Evolutionary conservation across 2,329 filamentous ascomycete species (phyloP).

Genomic region (Trichoderma sp.): DNA sequence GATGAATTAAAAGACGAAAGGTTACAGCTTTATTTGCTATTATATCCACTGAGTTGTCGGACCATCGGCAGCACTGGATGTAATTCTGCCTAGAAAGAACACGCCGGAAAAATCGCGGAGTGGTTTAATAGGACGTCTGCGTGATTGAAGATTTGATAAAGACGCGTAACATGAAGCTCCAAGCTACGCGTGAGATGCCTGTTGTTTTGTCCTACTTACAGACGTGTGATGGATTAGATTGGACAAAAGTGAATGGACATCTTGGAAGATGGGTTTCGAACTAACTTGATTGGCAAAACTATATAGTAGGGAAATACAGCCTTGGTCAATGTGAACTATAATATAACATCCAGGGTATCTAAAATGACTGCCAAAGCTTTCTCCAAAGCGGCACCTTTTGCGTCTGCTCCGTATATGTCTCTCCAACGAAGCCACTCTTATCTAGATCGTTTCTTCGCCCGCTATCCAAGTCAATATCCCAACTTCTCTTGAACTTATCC

Average conservation of each 20-base stretch:
- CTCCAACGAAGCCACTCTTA: conserved; percentile 41
- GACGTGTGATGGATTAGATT: neutral
- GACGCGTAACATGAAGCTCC: no score
- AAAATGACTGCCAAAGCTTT: conserved; percentile 49
- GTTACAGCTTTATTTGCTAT: no score
- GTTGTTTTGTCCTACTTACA: neutral
- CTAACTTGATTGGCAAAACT: neutral
- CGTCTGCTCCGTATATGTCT: conserved; percentile 38
- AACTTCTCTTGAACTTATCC: conserved; percentile 53
- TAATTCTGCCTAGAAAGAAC: no score
- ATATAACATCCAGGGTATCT: conserved; percentile 20
- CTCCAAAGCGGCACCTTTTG: conserved; percentile 46
- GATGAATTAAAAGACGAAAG: no score
- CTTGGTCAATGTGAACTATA: neutral
- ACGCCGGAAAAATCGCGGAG: no score
- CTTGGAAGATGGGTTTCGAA: neutral
- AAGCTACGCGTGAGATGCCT: no score
- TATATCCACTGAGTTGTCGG: no score
- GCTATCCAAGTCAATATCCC: conserved; percentile 61
- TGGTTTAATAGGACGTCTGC: no score
- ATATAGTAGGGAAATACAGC: neutral
- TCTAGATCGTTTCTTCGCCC: conserved; percentile 61
- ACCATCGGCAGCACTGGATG: no score
- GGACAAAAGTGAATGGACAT: neutral
- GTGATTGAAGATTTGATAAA: no score